Conservation (phyloP, 768 basidiomycete genomes). For the Rhizopogon vulgaris region DNA sequence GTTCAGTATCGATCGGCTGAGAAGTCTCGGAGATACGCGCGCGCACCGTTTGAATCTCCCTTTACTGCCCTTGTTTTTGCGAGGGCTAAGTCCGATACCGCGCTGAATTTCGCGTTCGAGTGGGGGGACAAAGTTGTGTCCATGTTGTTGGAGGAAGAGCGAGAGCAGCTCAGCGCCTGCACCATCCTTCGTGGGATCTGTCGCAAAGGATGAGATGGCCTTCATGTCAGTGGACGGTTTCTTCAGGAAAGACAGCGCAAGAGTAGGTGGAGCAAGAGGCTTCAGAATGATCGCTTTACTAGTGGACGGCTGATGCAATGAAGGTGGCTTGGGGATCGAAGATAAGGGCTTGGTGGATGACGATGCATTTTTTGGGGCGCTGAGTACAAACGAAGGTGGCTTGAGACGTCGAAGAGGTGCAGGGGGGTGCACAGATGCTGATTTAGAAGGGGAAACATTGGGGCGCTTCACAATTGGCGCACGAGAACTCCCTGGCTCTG, state of each 20-base stretch:
- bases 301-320: slow-evolving; percentile 9
- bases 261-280: slow-evolving; percentile 24
- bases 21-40: neutral
- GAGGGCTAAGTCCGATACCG: slow-evolving; percentile 55
- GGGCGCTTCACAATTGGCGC: neutral
- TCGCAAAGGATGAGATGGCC: slow-evolving; percentile 49
- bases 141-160: slow-evolving; percentile 45
- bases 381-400: slow-evolving; percentile 8
- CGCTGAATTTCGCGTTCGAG: slow-evolving; percentile 35
- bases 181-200: slow-evolving; percentile 45
- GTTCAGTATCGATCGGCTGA: neutral
- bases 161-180: slow-evolving; percentile 46
- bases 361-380: neutral
- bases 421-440: neutral
- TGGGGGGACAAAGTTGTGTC: slow-evolving; percentile 28
- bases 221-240: slow-evolving; percentile 27
- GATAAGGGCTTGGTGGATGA: neutral
- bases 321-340: slow-evolving; percentile 24
- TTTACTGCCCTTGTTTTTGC: slow-evolving; percentile 42
- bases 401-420: slow-evolving; percentile 6
- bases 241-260: slow-evolving; percentile 17
- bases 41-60: slow-evolving; percentile 45
- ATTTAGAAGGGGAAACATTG: neutral
- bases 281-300: slow-evolving; percentile 15
- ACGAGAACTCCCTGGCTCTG: neutral